phyloP scores from a whole-genome alignment of 1,139 yeast genomes.

The Hansenula lynferdii region DNA sequence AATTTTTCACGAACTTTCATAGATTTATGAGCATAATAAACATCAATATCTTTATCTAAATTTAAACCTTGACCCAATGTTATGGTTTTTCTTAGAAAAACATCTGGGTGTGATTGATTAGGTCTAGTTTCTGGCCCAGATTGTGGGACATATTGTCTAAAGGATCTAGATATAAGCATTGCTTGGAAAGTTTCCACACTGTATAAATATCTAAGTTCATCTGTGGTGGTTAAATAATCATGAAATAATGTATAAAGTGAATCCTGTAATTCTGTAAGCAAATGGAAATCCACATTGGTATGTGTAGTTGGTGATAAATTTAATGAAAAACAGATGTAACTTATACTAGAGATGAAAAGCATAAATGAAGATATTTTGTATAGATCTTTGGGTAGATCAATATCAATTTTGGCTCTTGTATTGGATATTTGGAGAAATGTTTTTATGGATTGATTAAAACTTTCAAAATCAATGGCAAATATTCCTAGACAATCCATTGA shows the following conservation, averaged over 20 bases:
- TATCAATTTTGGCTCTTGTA: too few relatives aligned
- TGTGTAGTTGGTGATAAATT: background rate
- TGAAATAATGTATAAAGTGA: background rate
- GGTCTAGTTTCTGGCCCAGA: too few relatives aligned
- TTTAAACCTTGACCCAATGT: conserved; percentile 7
- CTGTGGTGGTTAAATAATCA: background rate
- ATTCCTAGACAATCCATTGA: too few relatives aligned
- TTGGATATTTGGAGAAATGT: too few relatives aligned
- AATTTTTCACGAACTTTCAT: conserved; percentile 5
- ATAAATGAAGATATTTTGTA: too few relatives aligned
- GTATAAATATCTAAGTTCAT: background rate
- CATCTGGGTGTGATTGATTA: too few relatives aligned
- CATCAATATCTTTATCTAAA: conserved; percentile 11
- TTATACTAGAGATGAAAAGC: background rate
- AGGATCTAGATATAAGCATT: background rate
- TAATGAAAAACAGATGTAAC: background rate
- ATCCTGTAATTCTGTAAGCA: background rate
- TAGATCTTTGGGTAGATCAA: too few relatives aligned
- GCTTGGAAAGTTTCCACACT: background rate
- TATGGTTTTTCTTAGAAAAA: too few relatives aligned
- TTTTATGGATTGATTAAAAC: too few relatives aligned
- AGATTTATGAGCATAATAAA: conserved; percentile 6
- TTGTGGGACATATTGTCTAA: conserved; percentile 10
- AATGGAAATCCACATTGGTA: background rate
- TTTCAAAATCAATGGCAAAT: too few relatives aligned